Evolutionary conservation across 2,329 filamentous ascomycete species (phyloP).

Genomic region (Cladosporium sp.): DNA sequence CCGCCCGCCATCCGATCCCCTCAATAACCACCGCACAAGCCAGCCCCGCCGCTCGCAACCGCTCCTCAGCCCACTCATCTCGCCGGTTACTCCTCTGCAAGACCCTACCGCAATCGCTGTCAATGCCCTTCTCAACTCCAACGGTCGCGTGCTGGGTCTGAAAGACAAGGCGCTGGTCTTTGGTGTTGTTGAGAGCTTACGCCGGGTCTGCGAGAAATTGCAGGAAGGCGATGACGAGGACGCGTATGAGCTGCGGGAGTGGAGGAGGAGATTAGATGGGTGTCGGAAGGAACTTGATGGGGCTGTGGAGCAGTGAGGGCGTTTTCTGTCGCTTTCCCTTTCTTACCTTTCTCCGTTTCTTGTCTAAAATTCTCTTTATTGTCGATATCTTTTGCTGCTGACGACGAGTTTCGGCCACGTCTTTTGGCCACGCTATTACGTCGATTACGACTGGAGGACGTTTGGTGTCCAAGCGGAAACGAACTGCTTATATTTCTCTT

Average conservation of each 20-base stretch:
- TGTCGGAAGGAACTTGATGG: constrained; percentile 8
- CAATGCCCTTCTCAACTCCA: constrained; percentile 43
- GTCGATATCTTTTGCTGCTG: not conserved
- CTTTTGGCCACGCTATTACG: not conserved
- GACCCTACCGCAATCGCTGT: constrained; percentile 39
- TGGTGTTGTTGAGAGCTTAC: constrained; percentile 53
- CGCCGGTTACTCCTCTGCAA: constrained; percentile 27
- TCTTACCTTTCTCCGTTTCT: not conserved
- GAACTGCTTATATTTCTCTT: not conserved
- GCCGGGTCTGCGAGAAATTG: constrained; percentile 54
- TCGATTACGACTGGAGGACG: not conserved
- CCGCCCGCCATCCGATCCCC: constrained; percentile 28
- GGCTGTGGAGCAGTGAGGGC: not conserved
- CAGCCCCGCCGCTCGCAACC: constrained; percentile 16
- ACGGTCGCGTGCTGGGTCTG: constrained; percentile 46
- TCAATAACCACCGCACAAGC: constrained; percentile 14
- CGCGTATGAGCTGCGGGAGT: constrained; percentile 60
- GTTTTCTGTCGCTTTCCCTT: not conserved
- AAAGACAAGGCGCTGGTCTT: constrained; percentile 57
- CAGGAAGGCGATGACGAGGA: constrained; percentile 52
- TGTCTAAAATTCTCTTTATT: not conserved
- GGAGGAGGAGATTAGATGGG: constrained; percentile 11
- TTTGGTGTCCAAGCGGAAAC: not conserved
- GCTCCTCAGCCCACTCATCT: constrained; percentile 39
- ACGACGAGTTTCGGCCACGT: not conserved